Percentiles rank a stretch among this genome's conserved stretches.
Conservation (phyloP, 768 basidiomycete genomes). For the Xerocomus spinulosus region DNA sequence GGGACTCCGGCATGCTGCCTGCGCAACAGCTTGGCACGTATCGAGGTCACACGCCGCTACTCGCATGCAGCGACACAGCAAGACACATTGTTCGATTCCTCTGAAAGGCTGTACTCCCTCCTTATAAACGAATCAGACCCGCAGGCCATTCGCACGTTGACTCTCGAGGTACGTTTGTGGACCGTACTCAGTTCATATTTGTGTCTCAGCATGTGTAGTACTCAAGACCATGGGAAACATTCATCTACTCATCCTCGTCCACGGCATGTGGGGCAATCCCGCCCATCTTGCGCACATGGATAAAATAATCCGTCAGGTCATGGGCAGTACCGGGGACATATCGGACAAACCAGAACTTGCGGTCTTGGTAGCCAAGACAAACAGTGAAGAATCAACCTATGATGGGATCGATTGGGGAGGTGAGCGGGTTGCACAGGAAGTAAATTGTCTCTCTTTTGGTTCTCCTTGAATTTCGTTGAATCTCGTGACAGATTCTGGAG, state of each 20-base stretch:
- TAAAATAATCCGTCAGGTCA: slow-evolving; percentile 48
- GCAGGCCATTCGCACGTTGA: slow-evolving; percentile 4
- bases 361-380: slow-evolving; percentile 61
- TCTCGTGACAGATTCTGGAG: slow-evolving; percentile 44
- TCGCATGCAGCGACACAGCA: neutral
- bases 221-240: slow-evolving; percentile 24
- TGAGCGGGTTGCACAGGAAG: slow-evolving; percentile 77
- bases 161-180: slow-evolving; percentile 2
- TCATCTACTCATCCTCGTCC: slow-evolving; percentile 44
- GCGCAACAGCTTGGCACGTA: neutral
- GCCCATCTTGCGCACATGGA: slow-evolving; percentile 56
- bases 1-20: too few relatives aligned
- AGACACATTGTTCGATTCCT: neutral
- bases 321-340: slow-evolving; percentile 18
- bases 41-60: neutral
- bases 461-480: slow-evolving; percentile 3
- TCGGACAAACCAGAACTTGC: slow-evolving; percentile 44
- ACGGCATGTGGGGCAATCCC: slow-evolving; percentile 82
- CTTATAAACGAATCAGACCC: neutral
- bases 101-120: neutral
- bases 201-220: too few relatives aligned
- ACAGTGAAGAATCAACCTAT: slow-evolving; percentile 64
- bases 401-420: slow-evolving; percentile 85
- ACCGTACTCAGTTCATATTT: too few relatives aligned
- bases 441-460: slow-evolving; percentile 24